Evolutionary conservation across 1,284 basidiomycete genomes (phyloP), one percentile per base, ranked within the genome.

Genomic region (Pseudozyma hubeiensis): DNA sequence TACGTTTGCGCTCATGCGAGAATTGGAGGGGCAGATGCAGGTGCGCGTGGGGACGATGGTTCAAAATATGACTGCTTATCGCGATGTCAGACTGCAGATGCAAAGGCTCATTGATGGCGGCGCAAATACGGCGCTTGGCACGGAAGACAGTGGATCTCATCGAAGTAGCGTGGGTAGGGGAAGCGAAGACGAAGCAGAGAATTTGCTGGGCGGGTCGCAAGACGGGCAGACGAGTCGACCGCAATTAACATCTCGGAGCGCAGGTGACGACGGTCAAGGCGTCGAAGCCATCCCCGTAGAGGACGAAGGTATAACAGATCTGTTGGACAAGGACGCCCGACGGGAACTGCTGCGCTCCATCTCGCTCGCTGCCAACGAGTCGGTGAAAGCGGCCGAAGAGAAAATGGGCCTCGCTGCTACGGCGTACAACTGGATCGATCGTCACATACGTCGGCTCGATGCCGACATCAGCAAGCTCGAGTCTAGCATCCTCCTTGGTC

Each of bases 1-100:
- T 40, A 91, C 92, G 62, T 91, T 91, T 84, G 87, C 89, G 24
- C 86, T 96, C 37, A 88, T 94, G 80, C 87, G 88, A n/a, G 93
- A 96, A 84, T 86, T 94, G 33, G 94, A 96, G 76, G 87, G 89
- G 65, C 91, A 93, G 81, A 87, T 89, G 54, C 84, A 62, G 19
- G n/a, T 48, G 11, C 59, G 70, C 9, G 31, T 69, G 2, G 43
- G 30, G 37, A 53, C 39, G 13, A 56, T 66, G 49, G 51, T 73
- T 7, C 52, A 53, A n/a, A 35, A 62, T 29, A 67, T 65, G 40
- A 35, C 58, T 5, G 10, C 46, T 6, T 78, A 78, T 35, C 64
- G 74, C 14, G 64, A 74, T 35, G 66, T 55, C 0, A 47, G 77
- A 10, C 11, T 67, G 13, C 50, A 55, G 44, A 45, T 73, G 39